Evolutionary conservation across 2,329 filamentous ascomycete genomes (phyloP).

Genomic region (Exophiala spinifera): DNA sequence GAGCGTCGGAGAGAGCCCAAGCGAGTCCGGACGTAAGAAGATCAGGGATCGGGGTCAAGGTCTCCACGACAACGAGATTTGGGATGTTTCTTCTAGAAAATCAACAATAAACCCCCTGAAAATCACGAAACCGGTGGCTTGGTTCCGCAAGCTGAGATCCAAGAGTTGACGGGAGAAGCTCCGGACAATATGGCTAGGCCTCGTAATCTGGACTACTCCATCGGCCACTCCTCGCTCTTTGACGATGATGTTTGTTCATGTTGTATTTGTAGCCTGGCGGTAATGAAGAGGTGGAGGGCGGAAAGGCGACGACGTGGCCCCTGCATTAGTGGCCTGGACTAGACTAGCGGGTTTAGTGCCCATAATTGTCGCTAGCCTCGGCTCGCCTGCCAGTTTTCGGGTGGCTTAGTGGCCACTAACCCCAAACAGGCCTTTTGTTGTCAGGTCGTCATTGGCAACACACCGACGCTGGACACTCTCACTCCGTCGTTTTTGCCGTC

Average conservation of each 20-base stretch:
- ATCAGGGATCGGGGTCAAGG: neutral
- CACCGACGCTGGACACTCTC: neutral
- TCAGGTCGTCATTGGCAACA: neutral
- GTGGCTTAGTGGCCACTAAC: neutral
- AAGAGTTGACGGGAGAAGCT: too few species aligned
- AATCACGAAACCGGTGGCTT: neutral
- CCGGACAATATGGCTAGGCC: too few species aligned
- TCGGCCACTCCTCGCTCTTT: too few species aligned
- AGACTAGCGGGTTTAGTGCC: neutral
- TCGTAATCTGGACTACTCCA: too few species aligned
- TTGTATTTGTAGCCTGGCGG: too few species aligned
- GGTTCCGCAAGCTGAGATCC: neutral
- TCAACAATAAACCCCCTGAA: neutral
- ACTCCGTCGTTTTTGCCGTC: neutral
- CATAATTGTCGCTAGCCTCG: neutral
- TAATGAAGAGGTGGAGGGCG: neutral
- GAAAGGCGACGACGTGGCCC: conserved; percentile 1
- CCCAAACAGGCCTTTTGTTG: neutral
- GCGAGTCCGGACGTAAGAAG: neutral
- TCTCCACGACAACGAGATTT: neutral
- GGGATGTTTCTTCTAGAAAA: neutral
- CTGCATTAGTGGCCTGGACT: conserved; percentile 11
- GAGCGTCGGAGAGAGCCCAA: neutral
- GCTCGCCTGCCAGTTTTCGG: neutral
- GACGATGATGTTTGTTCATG: too few species aligned